Evolutionary conservation across 148 eudicot species (phyloP), one percentile per base, ranked within the genome.

Genomic region (Cornus suecica): DNA sequence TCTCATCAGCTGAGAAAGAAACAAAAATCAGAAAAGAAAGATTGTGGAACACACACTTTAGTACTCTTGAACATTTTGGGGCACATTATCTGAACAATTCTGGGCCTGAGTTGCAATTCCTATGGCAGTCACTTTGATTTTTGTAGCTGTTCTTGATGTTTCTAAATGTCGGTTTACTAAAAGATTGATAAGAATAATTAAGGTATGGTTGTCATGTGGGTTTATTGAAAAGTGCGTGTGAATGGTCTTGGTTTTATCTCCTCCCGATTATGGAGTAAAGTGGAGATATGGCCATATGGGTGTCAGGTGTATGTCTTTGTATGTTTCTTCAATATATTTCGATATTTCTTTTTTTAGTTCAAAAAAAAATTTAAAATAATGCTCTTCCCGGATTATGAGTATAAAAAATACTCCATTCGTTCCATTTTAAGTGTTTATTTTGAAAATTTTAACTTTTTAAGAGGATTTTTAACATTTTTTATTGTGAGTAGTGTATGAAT

Each of bases 231-330:
- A 72, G 72, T 60, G 76, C n/a, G n/a, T 78, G 76, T 30, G 72
- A 26, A 77, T 61, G 24, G 41, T 52, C 23, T 18, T 62, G 13
- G 65, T 58, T 73, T 66, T 63, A 15, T 65, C 74, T 52, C 69
- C 65, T 71, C 58, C 28, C 10, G 13, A 71, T 48, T 24, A n/a
- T 67, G 60, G n/a, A 56, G 65, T 71, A 72, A 72, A 78, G 62
- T 73, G 48, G 61, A 78, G 69, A 79, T 60, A 68, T 79, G 77
- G 81, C n/a, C n/a, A n/a, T n/a, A n/a, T n/a, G n/a, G n/a, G n/a
- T n/a, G n/a, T n/a, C n/a, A n/a, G n/a, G 81, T 73, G 22, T 48
- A 60, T 34, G 51, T 37, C 61, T 60, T 73, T 37, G 2, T 41
- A 16, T 56, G 29, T 31, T 77, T 42, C 14, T 73, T 68, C 29